Evolutionary conservation across 1,139 yeast species (phyloP).

Genomic region (Candida sp.): DNA sequence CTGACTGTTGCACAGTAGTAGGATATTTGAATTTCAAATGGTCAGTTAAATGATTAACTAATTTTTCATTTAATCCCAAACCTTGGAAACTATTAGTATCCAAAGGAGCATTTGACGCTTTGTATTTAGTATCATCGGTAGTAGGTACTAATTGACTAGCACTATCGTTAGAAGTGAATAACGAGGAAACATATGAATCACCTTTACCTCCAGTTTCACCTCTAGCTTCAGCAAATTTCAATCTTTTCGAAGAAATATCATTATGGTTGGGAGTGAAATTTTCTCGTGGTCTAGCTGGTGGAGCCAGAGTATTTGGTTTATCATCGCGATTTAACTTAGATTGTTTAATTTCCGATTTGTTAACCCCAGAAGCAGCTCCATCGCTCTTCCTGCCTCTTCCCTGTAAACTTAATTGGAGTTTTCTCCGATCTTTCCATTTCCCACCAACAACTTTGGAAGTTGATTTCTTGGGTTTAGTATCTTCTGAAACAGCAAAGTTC

Average conservation of each 20-base stretch:
- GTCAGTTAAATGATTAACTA: slow-evolving; percentile 54
- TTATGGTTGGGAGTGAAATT: slow-evolving; percentile 2
- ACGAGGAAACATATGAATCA: slow-evolving; percentile 73
- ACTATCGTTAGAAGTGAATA: slow-evolving; percentile 72
- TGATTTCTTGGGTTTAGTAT: slow-evolving; percentile 9
- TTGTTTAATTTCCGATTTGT: slow-evolving; percentile 27
- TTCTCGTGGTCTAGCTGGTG: slow-evolving; percentile 3
- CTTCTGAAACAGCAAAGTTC: slow-evolving; percentile 50
- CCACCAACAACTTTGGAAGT: slow-evolving; percentile 59
- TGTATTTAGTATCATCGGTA: slow-evolving; percentile 17
- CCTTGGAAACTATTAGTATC: slow-evolving; percentile 71
- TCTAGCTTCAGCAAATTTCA: slow-evolving; percentile 34
- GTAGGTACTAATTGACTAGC: slow-evolving; percentile 24
- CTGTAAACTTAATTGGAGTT: slow-evolving; percentile 44
- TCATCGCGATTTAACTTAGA: slow-evolving; percentile 13
- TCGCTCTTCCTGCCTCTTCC: slow-evolving; percentile 43
- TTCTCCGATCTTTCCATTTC: slow-evolving; percentile 76
- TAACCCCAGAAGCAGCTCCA: slow-evolving; percentile 30
- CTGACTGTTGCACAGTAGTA: slow-evolving; percentile 81
- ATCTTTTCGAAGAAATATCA: slow-evolving; percentile 21
- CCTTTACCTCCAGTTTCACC: slow-evolving; percentile 51
- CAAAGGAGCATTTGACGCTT: slow-evolving; percentile 85
- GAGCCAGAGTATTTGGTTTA: slow-evolving; percentile 3
- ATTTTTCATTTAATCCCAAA: slow-evolving; percentile 58
- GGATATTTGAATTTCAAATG: slow-evolving; percentile 66